Evolutionary conservation across 176 grass and related monocot genomes (phyloP), one percentile per base, ranked within the genome.

Genomic region (Cenchrus purpureus): DNA sequence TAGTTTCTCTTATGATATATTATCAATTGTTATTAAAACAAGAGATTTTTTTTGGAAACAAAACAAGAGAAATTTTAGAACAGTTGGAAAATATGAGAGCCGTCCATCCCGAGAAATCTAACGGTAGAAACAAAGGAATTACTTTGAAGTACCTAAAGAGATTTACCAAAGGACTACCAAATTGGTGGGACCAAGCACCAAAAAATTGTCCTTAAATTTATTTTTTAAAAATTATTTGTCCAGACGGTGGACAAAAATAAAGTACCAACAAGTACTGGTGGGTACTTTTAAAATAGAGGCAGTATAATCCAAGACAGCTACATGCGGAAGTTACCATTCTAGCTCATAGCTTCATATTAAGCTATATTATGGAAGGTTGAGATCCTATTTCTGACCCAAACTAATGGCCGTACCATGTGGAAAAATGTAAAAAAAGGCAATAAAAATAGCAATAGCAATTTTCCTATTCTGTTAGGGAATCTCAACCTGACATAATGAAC

Each of bases 401-500:
- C 55, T 50, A 79, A 68, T 76, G 45, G 32, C 83, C n/a, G 22
- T 77, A 66, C 16, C 40, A 56, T 73, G 62, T 13, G 49, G 51
- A 16, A 71, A 55, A 22, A 40, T 77, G 53, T 65, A 84, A 69
- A 74, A 32, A 42, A 75, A 4, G 28, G n/a, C 1, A 66, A 71
- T 12, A 12, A 29, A 87, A 77, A 78, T 73, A 61, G 54, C 37
- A 78, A 92, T 68, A 85, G 6, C 4, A 2, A 11, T 40, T 77
- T 44, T 53, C 71, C 51, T 49, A 29, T 85, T 31, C 42, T 67
- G 14, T 48, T 12, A 74, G 63, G 49, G 7, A 83, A 76, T 80
- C 15, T 57, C 80, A 81, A 65, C 6, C 10, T 81, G 63, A 76
- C 62, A 94, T 6, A 71, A 85, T 77, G 68, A 70, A 77, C 43